These are phyloP conservation scores for Colletotrichum incanum DNA, from an alignment of 2,329 filamentous ascomycete genomes.

Conservation along the genomic window DNA sequence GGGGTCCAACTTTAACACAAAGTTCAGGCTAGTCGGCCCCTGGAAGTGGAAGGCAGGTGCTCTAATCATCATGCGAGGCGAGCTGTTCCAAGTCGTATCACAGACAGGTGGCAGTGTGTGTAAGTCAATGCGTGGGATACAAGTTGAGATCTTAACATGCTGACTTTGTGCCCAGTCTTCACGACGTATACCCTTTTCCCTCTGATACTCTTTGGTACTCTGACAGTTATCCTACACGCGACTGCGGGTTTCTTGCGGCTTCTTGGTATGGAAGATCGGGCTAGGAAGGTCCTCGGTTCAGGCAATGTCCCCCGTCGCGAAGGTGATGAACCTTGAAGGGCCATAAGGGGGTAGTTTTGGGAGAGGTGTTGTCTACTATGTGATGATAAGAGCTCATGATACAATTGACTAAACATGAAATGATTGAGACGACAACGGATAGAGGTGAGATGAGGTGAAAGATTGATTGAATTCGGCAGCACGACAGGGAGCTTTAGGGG, in stretches of 20 bases:
- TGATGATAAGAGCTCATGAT: not conserved
- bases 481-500: not conserved
- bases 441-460: not conserved
- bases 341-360: not conserved
- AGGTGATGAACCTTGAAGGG: slow-evolving; percentile 11
- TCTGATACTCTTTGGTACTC: slow-evolving; percentile 53
- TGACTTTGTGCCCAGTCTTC: slow-evolving; percentile 50
- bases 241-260: slow-evolving; percentile 39
- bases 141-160: not conserved
- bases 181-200: slow-evolving; percentile 56
- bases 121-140: slow-evolving; percentile 47
- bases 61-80: slow-evolving; percentile 56
- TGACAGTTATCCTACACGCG: slow-evolving; percentile 54
- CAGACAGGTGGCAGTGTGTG: slow-evolving; percentile 56
- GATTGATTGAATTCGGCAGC: not conserved
- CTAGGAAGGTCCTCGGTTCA: slow-evolving; percentile 27
- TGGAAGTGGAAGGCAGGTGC: slow-evolving; percentile 58
- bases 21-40: slow-evolving; percentile 63
- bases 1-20: slow-evolving; percentile 65
- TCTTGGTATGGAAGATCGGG: slow-evolving; percentile 18
- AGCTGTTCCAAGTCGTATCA: slow-evolving; percentile 58
- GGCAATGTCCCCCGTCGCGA: slow-evolving; percentile 34
- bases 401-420: no score
- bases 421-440: not conserved
- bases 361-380: not conserved